These are phyloP conservation scores for Gypsophila paniculata DNA, from an alignment of 179 eudicot genomes.

Conservation along the genomic window DNA sequence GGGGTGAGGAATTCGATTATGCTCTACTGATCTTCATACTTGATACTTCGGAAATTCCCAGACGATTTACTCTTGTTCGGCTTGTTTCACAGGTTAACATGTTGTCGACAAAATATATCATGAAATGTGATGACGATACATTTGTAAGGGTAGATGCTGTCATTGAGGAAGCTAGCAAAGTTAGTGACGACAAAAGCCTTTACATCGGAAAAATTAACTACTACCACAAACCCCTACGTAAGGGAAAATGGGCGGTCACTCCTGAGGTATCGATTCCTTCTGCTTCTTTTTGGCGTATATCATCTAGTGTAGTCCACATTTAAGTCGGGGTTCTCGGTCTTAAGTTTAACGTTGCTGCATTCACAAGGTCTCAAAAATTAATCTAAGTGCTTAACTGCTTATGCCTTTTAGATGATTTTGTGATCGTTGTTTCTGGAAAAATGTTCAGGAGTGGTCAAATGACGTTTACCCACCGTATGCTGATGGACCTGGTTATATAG, in stretches of 20 bases:
- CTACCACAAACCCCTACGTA: conserved; percentile 44
- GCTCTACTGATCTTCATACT: not conserved
- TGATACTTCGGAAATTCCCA: not conserved
- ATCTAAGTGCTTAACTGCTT: too few relatives aligned
- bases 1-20: conserved; percentile 36
- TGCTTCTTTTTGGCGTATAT: too few relatives aligned
- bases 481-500: conserved; percentile 51
- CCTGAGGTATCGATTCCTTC: conserved; percentile 37
- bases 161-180: conserved; percentile 34
- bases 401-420: too few relatives aligned
- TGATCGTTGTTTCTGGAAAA: too few relatives aligned
- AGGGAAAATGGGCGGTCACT: conserved; percentile 59
- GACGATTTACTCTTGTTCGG: not conserved
- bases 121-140: conserved; percentile 66
- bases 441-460: conserved; percentile 48
- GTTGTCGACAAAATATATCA: conserved; percentile 41
- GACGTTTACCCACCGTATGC: conserved; percentile 54
- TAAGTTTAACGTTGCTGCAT: too few relatives aligned
- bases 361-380: too few relatives aligned
- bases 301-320: too few relatives aligned
- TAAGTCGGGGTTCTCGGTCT: too few relatives aligned
- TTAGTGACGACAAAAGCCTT: conserved; percentile 29
- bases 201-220: conserved; percentile 50
- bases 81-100: conserved; percentile 32
- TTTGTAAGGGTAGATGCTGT: conserved; percentile 56